Percentiles rank a stretch among this genome's conserved stretches.
phyloP scores from a whole-genome alignment of 116 monocot genomes.

The Posidonia oceanica region DNA sequence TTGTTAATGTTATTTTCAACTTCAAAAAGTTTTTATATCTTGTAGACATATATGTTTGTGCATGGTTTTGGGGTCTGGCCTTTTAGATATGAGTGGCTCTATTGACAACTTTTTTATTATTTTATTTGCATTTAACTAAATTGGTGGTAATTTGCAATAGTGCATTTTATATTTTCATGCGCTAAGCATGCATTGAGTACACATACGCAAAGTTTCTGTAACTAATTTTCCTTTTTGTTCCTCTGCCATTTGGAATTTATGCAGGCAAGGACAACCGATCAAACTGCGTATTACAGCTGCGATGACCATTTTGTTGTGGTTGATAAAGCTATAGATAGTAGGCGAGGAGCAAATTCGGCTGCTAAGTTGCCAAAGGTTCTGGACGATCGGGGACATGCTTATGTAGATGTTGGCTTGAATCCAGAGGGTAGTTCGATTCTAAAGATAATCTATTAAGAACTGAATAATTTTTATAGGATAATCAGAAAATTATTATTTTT shows the following conservation, averaged over 20 bases:
- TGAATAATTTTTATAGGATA: not conserved
- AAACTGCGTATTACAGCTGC: slow-evolving; percentile 41
- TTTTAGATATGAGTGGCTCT: too few relatives aligned
- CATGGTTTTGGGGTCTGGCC: too few relatives aligned
- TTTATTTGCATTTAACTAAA: too few relatives aligned
- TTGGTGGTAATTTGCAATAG: too few relatives aligned
- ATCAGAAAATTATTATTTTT: not conserved
- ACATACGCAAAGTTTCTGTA: not conserved
- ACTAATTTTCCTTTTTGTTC: not conserved
- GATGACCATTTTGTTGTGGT: slow-evolving; percentile 45
- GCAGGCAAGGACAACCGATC: slow-evolving; percentile 54
- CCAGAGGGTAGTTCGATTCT: slow-evolving; percentile 23
- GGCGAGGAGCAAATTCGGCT: slow-evolving; percentile 16
- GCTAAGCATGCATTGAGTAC: too few relatives aligned
- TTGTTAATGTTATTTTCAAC: not conserved
- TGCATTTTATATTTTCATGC: too few relatives aligned
- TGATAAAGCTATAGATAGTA: slow-evolving; percentile 40
- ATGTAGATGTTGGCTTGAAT: slow-evolving; percentile 6
- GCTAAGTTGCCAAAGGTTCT: slow-evolving; percentile 7
- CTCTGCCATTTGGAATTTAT: not conserved
- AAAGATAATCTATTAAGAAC: not conserved
- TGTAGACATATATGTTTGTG: not conserved
- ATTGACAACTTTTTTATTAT: too few relatives aligned
- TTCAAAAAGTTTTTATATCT: not conserved
- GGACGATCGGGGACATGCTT: slow-evolving; percentile 6